Conservation (phyloP, 768 basidiomycete genomes). For the Pulveroboletus ravenelii region DNA sequence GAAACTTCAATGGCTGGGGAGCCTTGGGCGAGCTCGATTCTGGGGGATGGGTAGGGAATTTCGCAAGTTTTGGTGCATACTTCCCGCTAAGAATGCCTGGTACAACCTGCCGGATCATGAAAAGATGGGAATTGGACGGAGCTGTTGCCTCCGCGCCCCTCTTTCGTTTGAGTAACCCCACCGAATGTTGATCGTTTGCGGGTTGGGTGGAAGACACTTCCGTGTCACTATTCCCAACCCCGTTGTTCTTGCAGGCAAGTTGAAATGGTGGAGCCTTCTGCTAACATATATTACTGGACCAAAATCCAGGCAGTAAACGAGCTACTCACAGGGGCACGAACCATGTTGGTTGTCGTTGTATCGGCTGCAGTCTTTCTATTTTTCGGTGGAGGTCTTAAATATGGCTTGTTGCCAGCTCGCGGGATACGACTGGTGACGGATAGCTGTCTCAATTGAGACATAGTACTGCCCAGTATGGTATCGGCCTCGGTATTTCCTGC, state of each 20-base stretch:
- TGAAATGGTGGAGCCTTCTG: conserved; percentile 12
- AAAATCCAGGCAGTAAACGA: neutral
- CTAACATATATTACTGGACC: neutral
- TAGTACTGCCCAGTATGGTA: conserved; percentile 20
- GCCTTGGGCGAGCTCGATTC: conserved; percentile 18
- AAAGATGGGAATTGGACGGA: conserved; percentile 21
- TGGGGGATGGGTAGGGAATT: conserved; percentile 7
- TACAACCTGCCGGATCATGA: conserved; percentile 35
- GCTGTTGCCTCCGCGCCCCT: conserved; percentile 15
- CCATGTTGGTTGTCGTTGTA: conserved; percentile 3
- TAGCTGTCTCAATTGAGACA: conserved; percentile 47
- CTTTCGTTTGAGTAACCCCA: conserved; percentile 32
- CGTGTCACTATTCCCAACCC: conserved; percentile 3
- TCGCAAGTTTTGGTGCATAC: conserved; percentile 24
- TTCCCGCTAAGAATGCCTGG: conserved; percentile 32
- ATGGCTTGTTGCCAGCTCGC: conserved; percentile 55
- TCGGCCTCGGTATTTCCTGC: conserved; percentile 7
- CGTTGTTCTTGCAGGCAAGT: conserved; percentile 7
- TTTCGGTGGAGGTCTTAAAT: conserved; percentile 37
- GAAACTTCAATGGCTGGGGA: conserved; percentile 33
- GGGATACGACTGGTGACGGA: conserved; percentile 54
- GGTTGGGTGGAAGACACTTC: conserved; percentile 8
- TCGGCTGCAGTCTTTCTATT: conserved; percentile 1
- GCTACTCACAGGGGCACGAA: conserved; percentile 18
- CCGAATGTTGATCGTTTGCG: conserved; percentile 5